Conservation (phyloP, 306 rosid species). For the Quercus gilva region DNA sequence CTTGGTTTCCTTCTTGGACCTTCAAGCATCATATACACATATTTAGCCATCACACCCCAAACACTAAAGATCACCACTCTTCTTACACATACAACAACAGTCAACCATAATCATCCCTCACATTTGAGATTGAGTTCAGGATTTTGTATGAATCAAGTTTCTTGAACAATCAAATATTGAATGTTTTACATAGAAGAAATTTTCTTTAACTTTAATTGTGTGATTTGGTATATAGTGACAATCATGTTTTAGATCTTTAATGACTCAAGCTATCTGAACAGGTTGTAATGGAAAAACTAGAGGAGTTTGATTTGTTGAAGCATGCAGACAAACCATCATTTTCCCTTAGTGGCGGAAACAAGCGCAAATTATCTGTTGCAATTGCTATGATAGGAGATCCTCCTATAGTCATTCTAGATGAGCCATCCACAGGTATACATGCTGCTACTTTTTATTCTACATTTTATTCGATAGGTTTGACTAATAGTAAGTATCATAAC, state of each 20-base stretch:
- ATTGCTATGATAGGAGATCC: conserved; percentile 98
- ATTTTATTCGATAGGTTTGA: not conserved
- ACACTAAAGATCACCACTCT: too few relatives aligned
- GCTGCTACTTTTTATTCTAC: not conserved
- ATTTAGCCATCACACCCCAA: too few relatives aligned
- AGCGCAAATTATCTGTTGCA: conserved; percentile 92
- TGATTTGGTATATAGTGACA: not conserved
- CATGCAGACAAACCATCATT: conserved; percentile 87
- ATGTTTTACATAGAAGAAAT: not conserved
- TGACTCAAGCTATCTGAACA: conserved; percentile 43
- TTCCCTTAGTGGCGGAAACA: conserved; percentile 95
- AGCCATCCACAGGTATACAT: conserved; percentile 83
- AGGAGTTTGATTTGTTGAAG: conserved; percentile 87
- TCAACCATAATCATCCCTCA: too few relatives aligned
- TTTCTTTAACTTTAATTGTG: not conserved
- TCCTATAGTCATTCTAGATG: conserved; percentile 94
- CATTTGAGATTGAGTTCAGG: not conserved
- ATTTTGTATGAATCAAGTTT: not conserved
- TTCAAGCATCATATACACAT: too few relatives aligned
- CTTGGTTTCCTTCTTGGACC: too few relatives aligned
- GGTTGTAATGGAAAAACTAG: conserved; percentile 86
- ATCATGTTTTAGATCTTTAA: conserved; percentile 19
- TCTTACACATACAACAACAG: too few relatives aligned
- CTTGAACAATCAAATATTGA: not conserved
- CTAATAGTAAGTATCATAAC: not conserved